Conservation (phyloP, 495 filamentous ascomycete species). For the Durotheca rogersii region DNA sequence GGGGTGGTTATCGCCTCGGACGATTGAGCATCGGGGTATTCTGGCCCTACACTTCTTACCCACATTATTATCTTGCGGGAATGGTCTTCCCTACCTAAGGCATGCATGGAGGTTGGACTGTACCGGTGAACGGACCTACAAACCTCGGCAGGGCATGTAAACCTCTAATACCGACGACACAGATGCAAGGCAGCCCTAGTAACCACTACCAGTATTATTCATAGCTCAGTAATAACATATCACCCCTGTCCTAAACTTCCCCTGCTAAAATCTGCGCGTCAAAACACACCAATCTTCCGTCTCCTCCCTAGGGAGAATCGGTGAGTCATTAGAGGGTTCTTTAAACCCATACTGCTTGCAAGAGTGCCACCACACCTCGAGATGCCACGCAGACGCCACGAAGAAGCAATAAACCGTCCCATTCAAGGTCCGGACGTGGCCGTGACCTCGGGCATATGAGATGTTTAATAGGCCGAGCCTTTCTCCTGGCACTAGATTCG, state of each 20-base stretch:
- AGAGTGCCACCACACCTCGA: too few relatives aligned
- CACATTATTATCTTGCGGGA: too few relatives aligned
- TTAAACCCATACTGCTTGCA: background rate
- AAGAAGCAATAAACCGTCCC: too few relatives aligned
- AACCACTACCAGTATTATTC: slow-evolving; percentile 6
- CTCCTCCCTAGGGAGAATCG: background rate
- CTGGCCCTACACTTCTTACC: background rate
- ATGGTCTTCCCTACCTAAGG: too few relatives aligned
- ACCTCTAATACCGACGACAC: background rate
- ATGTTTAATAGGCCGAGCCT: too few relatives aligned
- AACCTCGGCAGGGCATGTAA: background rate
- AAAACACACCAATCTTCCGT: background rate
- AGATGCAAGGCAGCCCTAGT: slow-evolving; percentile 6
- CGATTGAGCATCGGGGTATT: background rate
- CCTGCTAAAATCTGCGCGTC: background rate
- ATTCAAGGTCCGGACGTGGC: too few relatives aligned
- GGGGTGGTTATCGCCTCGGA: slow-evolving; percentile 11
- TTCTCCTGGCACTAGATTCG: too few relatives aligned
- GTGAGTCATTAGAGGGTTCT: background rate
- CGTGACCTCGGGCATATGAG: too few relatives aligned
- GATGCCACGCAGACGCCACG: too few relatives aligned
- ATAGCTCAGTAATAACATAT: slow-evolving; percentile 17
- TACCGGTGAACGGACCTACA: too few relatives aligned
- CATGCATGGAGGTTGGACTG: too few relatives aligned
- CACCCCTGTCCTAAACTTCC: background rate